phyloP scores from a whole-genome alignment of 768 basidiomycete species.

The Boletus subcaerulescens region DNA sequence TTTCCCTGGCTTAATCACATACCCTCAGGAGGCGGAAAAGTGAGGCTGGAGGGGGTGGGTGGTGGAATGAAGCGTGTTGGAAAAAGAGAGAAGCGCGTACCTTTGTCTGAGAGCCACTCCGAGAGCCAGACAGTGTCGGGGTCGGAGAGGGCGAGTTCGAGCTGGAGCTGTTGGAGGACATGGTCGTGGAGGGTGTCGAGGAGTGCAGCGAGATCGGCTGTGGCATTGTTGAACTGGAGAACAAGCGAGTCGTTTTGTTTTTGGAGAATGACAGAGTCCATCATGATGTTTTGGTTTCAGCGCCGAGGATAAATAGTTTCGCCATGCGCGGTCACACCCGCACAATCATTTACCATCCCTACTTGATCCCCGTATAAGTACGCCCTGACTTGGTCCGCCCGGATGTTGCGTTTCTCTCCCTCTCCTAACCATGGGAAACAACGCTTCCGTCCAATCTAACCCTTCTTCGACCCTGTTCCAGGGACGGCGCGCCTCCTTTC shows the following conservation, averaged over 20 bases:
- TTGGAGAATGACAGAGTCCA: slow-evolving; percentile 26
- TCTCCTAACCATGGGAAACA: background rate
- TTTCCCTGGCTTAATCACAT: slow-evolving; percentile 19
- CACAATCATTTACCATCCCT: background rate
- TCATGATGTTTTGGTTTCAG: too few species aligned
- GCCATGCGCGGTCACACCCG: background rate
- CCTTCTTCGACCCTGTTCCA: slow-evolving; percentile 13
- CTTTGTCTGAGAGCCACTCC: slow-evolving; percentile 64
- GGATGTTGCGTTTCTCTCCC: background rate
- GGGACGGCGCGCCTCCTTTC: slow-evolving; percentile 20
- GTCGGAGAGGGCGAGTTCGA: slow-evolving; percentile 53
- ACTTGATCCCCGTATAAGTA: background rate
- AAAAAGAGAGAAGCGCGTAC: slow-evolving; percentile 39
- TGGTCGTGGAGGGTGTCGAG: slow-evolving; percentile 52
- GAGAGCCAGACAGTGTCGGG: slow-evolving; percentile 49
- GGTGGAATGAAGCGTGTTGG: background rate
- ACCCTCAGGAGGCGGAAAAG: slow-evolving; percentile 65
- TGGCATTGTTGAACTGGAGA: slow-evolving; percentile 48
- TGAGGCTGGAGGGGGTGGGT: slow-evolving; percentile 35
- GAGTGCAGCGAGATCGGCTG: slow-evolving; percentile 43
- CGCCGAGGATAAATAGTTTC: background rate
- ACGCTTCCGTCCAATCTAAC: background rate
- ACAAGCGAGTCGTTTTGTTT: slow-evolving; percentile 47
- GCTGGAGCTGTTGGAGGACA: slow-evolving; percentile 56
- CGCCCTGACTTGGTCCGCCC: background rate